Percentiles rank a stretch among this genome's conserved stretches.
These are phyloP conservation scores for Myxozyma mucilagina DNA, from an alignment of 805 yeast species.

Conservation along the genomic window DNA sequence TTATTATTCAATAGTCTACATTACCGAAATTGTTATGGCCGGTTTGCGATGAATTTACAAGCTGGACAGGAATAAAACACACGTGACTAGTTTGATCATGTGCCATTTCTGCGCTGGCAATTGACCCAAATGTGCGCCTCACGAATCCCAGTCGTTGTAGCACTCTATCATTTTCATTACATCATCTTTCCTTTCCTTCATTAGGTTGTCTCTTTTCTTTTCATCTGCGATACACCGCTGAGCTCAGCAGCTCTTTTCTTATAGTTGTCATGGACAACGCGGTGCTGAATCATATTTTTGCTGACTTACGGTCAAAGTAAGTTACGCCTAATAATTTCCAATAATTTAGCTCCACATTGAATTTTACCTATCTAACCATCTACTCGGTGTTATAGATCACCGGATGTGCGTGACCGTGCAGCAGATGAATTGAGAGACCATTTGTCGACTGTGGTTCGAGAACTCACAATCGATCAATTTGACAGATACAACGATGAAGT, in stretches of 20 bases:
- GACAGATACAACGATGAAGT: slow-evolving; percentile 80
- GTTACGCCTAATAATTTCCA: background rate
- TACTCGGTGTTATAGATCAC: slow-evolving; percentile 2
- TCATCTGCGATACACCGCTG: background rate
- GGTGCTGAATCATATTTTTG: slow-evolving; percentile 54
- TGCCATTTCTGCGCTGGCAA: background rate
- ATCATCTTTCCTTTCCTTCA: background rate
- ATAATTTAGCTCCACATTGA: too few relatives aligned
- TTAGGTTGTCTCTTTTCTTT: background rate
- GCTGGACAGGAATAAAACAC: too few relatives aligned
- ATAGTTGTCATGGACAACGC: slow-evolving; percentile 47
- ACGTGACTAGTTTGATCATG: background rate
- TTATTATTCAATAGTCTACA: too few relatives aligned
- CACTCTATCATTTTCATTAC: background rate
- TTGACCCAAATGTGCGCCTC: background rate
- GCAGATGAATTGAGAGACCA: slow-evolving; percentile 72
- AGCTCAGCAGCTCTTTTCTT: background rate
- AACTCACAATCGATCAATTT: slow-evolving; percentile 77
- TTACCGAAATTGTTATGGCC: too few relatives aligned
- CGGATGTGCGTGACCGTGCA: slow-evolving; percentile 44
- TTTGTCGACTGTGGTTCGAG: slow-evolving; percentile 72
- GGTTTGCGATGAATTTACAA: too few relatives aligned
- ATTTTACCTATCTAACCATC: background rate
- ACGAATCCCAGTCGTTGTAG: background rate
- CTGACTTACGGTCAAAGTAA: slow-evolving; percentile 47